phyloP scores from a whole-genome alignment of 116 monocot species.

The Thalassia testudinum region DNA sequence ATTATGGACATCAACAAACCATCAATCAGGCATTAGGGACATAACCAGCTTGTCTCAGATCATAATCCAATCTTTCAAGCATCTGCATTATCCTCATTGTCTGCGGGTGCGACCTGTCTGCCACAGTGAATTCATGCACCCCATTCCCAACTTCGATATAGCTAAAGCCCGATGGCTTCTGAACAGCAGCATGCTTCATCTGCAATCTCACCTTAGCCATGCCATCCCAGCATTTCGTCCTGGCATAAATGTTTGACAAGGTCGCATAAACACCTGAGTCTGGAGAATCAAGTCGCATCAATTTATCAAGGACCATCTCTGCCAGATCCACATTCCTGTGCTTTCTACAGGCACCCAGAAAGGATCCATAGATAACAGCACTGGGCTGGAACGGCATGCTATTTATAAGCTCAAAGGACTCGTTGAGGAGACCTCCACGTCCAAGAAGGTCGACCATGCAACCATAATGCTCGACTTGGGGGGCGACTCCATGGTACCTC shows the following conservation, averaged over 20 bases:
- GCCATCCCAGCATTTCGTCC: conserved; percentile 44
- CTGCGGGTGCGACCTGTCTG: conserved; percentile 39
- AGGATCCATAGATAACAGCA: conserved; percentile 61
- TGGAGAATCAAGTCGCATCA: conserved; percentile 24
- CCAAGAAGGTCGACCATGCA: conserved; percentile 69
- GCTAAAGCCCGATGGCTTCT: conserved; percentile 61
- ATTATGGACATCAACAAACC: too few relatives aligned
- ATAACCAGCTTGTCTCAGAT: too few relatives aligned
- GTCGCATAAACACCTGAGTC: conserved; percentile 55
- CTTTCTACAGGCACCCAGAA: conserved; percentile 55
- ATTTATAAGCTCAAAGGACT: conserved; percentile 39
- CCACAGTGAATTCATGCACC: conserved; percentile 58
- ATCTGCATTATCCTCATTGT: conserved; percentile 35
- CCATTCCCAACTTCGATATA: conserved; percentile 50
- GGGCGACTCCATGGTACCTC: conserved; percentile 24
- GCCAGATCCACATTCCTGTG: conserved; percentile 57
- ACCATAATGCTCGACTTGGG: conserved; percentile 71
- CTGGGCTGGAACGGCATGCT: conserved; percentile 53
- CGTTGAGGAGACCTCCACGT: conserved; percentile 43
- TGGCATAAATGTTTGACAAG: conserved; percentile 63
- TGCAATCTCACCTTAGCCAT: conserved; percentile 44
- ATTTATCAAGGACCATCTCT: conserved; percentile 33
- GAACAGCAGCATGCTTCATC: conserved; percentile 28
- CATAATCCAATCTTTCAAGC: too few relatives aligned
- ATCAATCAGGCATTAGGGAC: too few relatives aligned